Evolutionary conservation across 2,329 filamentous ascomycete genomes (phyloP), one percentile per base, ranked within the genome.

Genomic region (Phaeophleospora eucalypticola): DNA sequence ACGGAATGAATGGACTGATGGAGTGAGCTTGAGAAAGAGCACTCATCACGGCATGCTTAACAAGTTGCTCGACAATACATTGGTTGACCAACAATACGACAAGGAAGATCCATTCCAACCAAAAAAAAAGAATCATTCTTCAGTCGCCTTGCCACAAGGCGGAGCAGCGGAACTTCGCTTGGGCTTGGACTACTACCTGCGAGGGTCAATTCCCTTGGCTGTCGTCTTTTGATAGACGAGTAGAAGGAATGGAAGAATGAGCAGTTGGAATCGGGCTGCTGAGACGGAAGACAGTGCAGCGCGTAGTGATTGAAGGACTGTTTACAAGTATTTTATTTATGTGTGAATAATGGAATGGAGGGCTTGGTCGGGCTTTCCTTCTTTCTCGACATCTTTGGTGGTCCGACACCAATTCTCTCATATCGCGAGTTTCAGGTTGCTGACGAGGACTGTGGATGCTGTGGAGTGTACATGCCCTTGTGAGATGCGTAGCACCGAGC

Each of bases 321-420:
- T 39, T 39, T 17, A 39, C 36, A 39, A 29, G 24, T 29, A 29
- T 29, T 29, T n/a, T 34, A 35, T 36, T 7, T 36, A 41, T 36
- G 24, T 41, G 36, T 41, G 27, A 38, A 40, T 40, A 45, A 38
- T 34, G 43, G 43, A 45, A 45, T 34, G 43, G 21, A 33, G 36
- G 16, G 24, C 24, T 29, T 29, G 24, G 6, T 12, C 24, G 24
- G 7, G 12, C 12, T 29, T 29, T 29, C 24, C 12, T 29, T 29
- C 24, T 29, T n/a, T n/a, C n/a, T n/a, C n/a, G n/a, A n/a, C n/a
- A n/a, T n/a, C n/a, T n/a, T n/a, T n/a, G n/a, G n/a, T n/a, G n/a
- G n/a, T n/a, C n/a, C n/a, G n/a, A n/a, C n/a, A n/a, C n/a, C n/a
- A n/a, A n/a, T n/a, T n/a, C n/a, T n/a, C n/a, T n/a, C 24, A 29